These are phyloP conservation scores for Entomortierella beljakovae DNA, from an alignment of 192 early-diverging fungal species.

Conservation along the genomic window DNA sequence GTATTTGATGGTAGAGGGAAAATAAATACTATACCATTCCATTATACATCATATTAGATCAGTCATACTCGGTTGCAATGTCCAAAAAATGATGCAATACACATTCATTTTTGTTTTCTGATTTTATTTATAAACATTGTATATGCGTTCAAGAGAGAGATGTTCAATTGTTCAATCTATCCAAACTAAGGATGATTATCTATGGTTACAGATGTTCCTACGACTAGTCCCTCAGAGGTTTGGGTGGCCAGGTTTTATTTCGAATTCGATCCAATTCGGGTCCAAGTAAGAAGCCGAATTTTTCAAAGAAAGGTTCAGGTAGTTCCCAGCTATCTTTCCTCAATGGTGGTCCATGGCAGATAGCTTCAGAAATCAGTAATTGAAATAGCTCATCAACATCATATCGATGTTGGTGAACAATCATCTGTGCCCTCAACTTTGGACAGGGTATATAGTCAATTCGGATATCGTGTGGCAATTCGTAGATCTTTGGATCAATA, in stretches of 20 bases:
- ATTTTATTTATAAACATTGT: too few species aligned
- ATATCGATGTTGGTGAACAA: conserved; percentile 45
- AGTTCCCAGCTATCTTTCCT: conserved; percentile 51
- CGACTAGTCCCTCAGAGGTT: too few species aligned
- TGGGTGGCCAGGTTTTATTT: conserved; percentile 41
- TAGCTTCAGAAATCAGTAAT: conserved; percentile 36
- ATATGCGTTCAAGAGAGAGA: too few species aligned
- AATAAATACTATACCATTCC: too few species aligned
- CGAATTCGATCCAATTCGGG: conserved; percentile 37
- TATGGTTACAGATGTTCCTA: too few species aligned
- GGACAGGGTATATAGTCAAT: conserved; percentile 55
- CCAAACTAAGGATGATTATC: too few species aligned
- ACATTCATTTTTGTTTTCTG: too few species aligned
- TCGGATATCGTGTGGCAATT: conserved; percentile 48
- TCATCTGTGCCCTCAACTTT: conserved; percentile 53
- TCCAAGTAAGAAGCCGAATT: conserved; percentile 41
- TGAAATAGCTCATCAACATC: conserved; percentile 41
- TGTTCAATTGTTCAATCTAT: too few species aligned
- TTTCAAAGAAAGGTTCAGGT: conserved; percentile 51
- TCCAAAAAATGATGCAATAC: too few species aligned
- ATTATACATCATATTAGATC: too few species aligned
- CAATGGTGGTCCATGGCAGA: conserved; percentile 51
- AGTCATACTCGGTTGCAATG: too few species aligned
- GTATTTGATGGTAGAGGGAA: too few species aligned
- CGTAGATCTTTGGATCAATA: conserved; percentile 45